A percentile compares a stretch with the other conserved stretches of the same genome.
phyloP scores from a whole-genome alignment of 306 rosid genomes.

The Begonia loranthoides region DNA sequence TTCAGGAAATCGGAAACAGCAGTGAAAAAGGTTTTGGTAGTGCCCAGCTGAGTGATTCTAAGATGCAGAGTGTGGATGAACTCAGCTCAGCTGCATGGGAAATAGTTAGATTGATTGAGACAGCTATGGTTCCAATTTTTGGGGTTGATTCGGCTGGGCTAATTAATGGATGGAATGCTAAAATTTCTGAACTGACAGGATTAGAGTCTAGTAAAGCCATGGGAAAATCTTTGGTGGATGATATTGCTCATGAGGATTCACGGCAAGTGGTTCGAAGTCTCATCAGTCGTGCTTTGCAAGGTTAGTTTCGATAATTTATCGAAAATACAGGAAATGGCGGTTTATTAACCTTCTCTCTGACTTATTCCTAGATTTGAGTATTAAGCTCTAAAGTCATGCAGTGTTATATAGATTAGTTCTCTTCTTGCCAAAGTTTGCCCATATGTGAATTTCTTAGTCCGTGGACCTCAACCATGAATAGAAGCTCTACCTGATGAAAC shows the following conservation, averaged over 20 bases:
- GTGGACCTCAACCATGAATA: neutral
- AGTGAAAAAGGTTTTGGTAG: conserved; percentile 17
- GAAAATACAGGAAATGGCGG: neutral
- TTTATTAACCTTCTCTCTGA: neutral
- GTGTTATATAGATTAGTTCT: no score
- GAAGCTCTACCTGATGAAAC: neutral
- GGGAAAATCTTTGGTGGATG: conserved; percentile 60
- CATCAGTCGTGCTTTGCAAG: conserved; percentile 46
- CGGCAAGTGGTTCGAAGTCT: conserved; percentile 23
- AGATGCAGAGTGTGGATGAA: conserved; percentile 25
- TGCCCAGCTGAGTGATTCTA: conserved; percentile 13
- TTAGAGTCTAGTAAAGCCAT: conserved; percentile 35
- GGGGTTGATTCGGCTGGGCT: conserved; percentile 55
- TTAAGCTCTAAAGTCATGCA: neutral
- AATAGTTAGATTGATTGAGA: conserved; percentile 80
- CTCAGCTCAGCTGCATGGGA: conserved; percentile 65
- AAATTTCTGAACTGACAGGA: conserved; percentile 55
- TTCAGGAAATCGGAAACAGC: conserved; percentile 22
- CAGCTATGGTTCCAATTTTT: conserved; percentile 73
- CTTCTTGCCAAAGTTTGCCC: no score
- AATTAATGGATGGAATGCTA: conserved; percentile 77
- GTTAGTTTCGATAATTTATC: conserved; percentile 13
- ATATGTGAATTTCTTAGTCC: no score
- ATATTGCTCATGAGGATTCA: conserved; percentile 47
- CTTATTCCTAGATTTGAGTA: neutral